A percentile compares a stretch with the other conserved stretches of the same genome.
Conservation (phyloP, 208 protist species). For the Borovskyia barvae region DNA sequence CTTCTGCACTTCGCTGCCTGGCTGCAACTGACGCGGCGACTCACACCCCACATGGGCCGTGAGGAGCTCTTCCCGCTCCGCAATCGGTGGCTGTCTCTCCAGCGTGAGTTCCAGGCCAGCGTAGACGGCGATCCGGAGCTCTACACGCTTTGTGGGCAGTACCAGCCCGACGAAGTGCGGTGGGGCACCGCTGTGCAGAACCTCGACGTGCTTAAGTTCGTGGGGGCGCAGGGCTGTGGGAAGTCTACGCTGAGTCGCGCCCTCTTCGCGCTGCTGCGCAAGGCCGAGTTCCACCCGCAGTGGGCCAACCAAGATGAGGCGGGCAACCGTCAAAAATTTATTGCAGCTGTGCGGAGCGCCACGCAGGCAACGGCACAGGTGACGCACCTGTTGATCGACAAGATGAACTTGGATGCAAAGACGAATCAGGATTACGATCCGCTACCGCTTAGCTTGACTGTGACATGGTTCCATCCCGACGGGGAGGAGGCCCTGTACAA, state of each 20-base stretch:
- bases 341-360: constrained; percentile 28
- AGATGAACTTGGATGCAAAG: constrained; percentile 70
- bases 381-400: constrained; percentile 68
- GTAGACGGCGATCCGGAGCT: constrained; percentile 29
- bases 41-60: constrained; percentile 20
- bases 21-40: constrained; percentile 32
- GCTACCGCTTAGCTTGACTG: constrained; percentile 27
- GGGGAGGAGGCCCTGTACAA: constrained; percentile 26
- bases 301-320: constrained; percentile 77
- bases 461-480: constrained; percentile 50
- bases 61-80: constrained; percentile 24
- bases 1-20: constrained; percentile 51
- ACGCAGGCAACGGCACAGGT: constrained; percentile 10
- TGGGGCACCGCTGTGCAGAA: constrained; percentile 18
- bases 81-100: constrained; percentile 36
- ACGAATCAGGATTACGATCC: constrained; percentile 43
- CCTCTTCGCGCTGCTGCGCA: constrained; percentile 37
- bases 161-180: constrained; percentile 24
- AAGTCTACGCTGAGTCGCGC: constrained; percentile 62
- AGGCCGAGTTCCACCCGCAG: constrained; percentile 27
- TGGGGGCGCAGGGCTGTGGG: constrained; percentile 60
- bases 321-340: constrained; percentile 40
- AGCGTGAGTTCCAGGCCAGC: constrained; percentile 26
- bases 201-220: constrained; percentile 55
- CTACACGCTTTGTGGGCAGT: constrained; percentile 19